These are phyloP conservation scores for Candida sojae DNA, from an alignment of 1,139 yeast genomes.

Conservation along the genomic window DNA sequence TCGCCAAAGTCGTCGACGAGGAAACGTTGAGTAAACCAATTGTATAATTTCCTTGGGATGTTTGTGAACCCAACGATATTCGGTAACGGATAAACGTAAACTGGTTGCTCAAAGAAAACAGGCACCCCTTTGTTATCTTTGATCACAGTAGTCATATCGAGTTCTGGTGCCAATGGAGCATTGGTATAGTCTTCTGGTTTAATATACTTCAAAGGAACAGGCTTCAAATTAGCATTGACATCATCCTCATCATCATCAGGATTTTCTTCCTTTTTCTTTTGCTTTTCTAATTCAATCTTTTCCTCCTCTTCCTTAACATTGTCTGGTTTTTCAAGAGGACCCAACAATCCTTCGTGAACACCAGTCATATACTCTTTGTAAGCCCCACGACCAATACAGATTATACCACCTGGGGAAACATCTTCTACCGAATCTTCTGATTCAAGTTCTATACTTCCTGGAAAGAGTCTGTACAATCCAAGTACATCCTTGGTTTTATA, in stretches of 20 bases:
- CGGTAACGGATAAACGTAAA: slow-evolving; percentile 71
- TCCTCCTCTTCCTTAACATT: slow-evolving; percentile 31
- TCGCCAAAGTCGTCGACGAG: slow-evolving; percentile 73
- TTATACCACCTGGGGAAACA: slow-evolving; percentile 74
- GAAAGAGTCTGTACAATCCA: slow-evolving; percentile 52
- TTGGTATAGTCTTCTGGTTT: slow-evolving; percentile 53
- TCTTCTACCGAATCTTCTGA: slow-evolving; percentile 51
- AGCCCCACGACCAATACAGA: slow-evolving; percentile 94
- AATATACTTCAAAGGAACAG: slow-evolving; percentile 67
- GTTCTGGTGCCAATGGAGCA: slow-evolving; percentile 64
- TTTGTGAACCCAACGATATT: slow-evolving; percentile 76
- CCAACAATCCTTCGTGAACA: slow-evolving; percentile 90
- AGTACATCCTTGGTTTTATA: slow-evolving; percentile 56
- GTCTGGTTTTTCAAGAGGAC: slow-evolving; percentile 77
- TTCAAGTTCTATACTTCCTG: slow-evolving; percentile 33
- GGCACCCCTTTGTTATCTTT: slow-evolving; percentile 48
- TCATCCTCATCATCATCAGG: slow-evolving; percentile 35
- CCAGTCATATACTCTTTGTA: slow-evolving; percentile 91
- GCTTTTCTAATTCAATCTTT: slow-evolving; percentile 20
- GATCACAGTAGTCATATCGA: slow-evolving; percentile 30
- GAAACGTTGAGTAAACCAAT: slow-evolving; percentile 73
- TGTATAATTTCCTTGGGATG: slow-evolving; percentile 72
- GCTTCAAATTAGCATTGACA: slow-evolving; percentile 28
- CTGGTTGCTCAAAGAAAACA: slow-evolving; percentile 70
- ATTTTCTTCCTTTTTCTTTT: slow-evolving; percentile 43